Conservation (phyloP, 139 green algal genomes). For the Eudorina sp. region DNA sequence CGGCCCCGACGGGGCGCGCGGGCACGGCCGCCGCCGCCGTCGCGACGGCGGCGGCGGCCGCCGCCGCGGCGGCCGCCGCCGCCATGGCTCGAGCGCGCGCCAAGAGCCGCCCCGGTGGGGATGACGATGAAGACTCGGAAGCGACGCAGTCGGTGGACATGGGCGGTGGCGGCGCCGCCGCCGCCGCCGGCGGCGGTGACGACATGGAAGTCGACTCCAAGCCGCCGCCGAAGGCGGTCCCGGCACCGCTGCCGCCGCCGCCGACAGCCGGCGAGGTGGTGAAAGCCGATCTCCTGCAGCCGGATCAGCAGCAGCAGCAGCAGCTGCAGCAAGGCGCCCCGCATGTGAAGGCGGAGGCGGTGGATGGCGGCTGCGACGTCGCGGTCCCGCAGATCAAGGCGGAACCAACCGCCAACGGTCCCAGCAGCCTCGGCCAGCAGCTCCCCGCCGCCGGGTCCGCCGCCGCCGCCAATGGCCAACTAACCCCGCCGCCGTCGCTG, state of each 20-base stretch:
- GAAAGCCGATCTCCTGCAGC: neutral
- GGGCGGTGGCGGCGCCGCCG: neutral
- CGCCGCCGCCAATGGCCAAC: neutral
- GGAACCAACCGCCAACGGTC: neutral
- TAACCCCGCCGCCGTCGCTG: too few relatives aligned
- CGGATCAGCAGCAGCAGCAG: neutral
- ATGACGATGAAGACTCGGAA: conserved; percentile 1
- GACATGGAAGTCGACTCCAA: conserved; percentile 46
- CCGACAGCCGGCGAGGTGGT: neutral
- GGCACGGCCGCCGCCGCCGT: neutral
- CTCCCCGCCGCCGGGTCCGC: neutral
- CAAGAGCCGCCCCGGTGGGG: neutral
- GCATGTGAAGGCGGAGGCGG: neutral
- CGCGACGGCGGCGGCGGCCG: neutral
- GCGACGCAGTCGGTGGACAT: conserved; percentile 8
- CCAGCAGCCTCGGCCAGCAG: neutral
- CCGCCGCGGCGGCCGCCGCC: neutral
- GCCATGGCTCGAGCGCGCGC: neutral
- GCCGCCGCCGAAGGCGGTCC: neutral
- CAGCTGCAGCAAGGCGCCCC: neutral
- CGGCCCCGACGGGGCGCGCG: neutral
- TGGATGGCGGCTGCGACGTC: neutral
- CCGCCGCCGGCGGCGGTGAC: neutral
- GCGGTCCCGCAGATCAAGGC: neutral
- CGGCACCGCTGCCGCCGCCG: neutral